Base-by-base conservation (phyloP, 1,284 basidiomycete genomes). In the Malassezia restricta region DNA sequence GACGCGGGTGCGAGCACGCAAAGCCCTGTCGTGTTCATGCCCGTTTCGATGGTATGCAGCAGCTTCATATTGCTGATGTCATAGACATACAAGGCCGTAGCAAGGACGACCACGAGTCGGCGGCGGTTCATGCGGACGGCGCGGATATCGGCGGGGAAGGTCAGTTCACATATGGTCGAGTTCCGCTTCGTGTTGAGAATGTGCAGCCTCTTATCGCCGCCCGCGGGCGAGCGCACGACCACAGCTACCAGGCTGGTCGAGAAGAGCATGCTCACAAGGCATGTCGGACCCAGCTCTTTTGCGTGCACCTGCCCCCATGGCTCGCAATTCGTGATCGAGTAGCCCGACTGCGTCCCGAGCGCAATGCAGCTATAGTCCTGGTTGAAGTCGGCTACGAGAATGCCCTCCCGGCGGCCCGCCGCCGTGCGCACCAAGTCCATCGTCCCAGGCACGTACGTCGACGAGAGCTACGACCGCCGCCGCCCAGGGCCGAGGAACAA, bases 51-150 rank as follows among this genome's bases (percentile, higher is more conserved):
- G 43, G 95, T 94, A 74, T 96, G 92, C 40, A 95, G 76, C 30
- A 98, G 79, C 65, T 91, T 86, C 92, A 98, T 96, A 65, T 95
- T 99, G 56, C 85, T 87, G 65, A 98, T 96, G 72, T 98, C 92
- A 72, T 98, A 98, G 52, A 96, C 90, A 77, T 96, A 99, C 55
- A 99, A 94, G 74, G 96, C 89, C 39, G 82, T 82, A 72, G 95
- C 91, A 49, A 98, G 80, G 6, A 98, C 86, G 57, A 98, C 92
- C 33, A 96, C 87, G 20, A 99, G 80, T 0, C 90, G 85, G 76
- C 94, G 90, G 51, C 94, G 80, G 76, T 99, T 98, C 68, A 99
- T 80, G 76, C 94, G 95, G 72, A 98, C 91, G 5, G 87, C 83
- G 28, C 96, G 81, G 54, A 99, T 91, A 1, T 89, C 87, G 1